Evolutionary conservation across 2,329 filamentous ascomycete genomes (phyloP), one percentile per base, ranked within the genome.

Genomic region (Amauroascus niger): DNA sequence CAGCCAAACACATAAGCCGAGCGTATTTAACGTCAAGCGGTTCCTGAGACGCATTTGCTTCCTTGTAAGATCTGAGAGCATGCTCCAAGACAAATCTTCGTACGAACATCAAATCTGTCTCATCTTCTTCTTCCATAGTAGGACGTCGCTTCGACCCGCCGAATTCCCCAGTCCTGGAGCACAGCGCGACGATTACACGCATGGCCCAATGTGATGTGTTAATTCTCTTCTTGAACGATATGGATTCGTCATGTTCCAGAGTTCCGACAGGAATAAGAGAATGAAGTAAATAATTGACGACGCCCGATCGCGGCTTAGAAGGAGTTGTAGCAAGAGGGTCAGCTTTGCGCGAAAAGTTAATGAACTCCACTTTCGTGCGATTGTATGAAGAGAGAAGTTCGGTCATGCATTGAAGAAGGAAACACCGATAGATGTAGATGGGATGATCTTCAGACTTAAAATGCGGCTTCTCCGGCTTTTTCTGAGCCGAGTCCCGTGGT

Each of bases 361-460:
- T 96, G 67, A 99, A 97, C 67, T 98, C 94, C 41, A 98, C 82
- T 76, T 99, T 99, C 7, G 89, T 88, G 52, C 89, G 83, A 61
- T 89, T 95, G 72, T 97, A 98, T 64, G 86, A 94, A 54, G 87
- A 83, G 13, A 98, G 76, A 13, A 43, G 53, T 69, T 99, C 93
- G 0, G 88, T 84, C 37, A 99, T 75, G 64, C 90, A 95, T 65
- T 93, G 89, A 30, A 99, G 79, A 49, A 99, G 74, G 74, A 97
- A 96, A 72, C 91, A 96, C 46, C 93, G 83, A 65, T 97, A 98
- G 51, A 97, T 84, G 71, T 95, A 98, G 56, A 95, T 96, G 0
- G 90, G 88, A 67, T 98, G 89, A 32, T 96, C 86, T 49, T 95
- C 89, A 0, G 87, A 76, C 70, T 95, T 96, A 77, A 97, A 97